These are phyloP conservation scores for Eucalyptus curtisii DNA, from an alignment of 345 rosid species.

Conservation along the genomic window DNA sequence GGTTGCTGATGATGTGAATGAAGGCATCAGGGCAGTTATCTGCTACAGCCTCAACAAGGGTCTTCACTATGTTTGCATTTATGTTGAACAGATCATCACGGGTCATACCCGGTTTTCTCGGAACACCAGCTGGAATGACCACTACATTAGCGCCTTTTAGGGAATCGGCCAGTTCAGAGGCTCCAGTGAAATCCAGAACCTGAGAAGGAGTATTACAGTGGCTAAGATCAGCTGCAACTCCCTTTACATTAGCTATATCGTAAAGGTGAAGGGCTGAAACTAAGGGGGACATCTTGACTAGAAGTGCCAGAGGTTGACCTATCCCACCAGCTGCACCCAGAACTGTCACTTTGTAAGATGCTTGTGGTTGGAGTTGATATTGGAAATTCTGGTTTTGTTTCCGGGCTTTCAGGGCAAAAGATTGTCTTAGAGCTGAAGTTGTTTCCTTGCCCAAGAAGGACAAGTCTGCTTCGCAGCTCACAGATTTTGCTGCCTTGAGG, in stretches of 20 bases:
- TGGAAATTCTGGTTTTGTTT: constrained; percentile 13
- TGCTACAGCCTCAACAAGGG: constrained; percentile 76
- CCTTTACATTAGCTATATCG: constrained; percentile 91
- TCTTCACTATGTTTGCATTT: constrained; percentile 77
- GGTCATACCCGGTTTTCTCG: constrained; percentile 96
- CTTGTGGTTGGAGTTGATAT: constrained; percentile 35
- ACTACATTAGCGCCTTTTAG: constrained; percentile 78
- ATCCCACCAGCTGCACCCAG: constrained; percentile 24
- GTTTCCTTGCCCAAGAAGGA: constrained; percentile 31
- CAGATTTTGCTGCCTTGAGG: constrained; percentile 1
- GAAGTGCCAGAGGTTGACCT: constrained; percentile 17
- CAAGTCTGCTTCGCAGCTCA: not conserved
- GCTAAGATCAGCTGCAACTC: constrained; percentile 91
- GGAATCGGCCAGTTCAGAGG: constrained; percentile 53
- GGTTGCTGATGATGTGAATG: constrained; percentile 88
- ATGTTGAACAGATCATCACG: constrained; percentile 95
- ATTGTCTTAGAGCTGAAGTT: constrained; percentile 25
- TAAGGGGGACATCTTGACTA: constrained; percentile 22
- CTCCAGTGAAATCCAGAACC: constrained; percentile 81
- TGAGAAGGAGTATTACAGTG: constrained; percentile 93
- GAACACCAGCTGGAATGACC: constrained; percentile 92
- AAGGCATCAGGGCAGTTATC: constrained; percentile 88
- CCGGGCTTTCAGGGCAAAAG: constrained; percentile 26
- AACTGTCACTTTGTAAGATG: constrained; percentile 47
- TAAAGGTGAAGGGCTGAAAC: constrained; percentile 51